A percentile compares a stretch with the other conserved stretches of the same genome.
These are phyloP conservation scores for Termitomyces sp. DNA, from an alignment of 768 basidiomycete species.

Conservation along the genomic window DNA sequence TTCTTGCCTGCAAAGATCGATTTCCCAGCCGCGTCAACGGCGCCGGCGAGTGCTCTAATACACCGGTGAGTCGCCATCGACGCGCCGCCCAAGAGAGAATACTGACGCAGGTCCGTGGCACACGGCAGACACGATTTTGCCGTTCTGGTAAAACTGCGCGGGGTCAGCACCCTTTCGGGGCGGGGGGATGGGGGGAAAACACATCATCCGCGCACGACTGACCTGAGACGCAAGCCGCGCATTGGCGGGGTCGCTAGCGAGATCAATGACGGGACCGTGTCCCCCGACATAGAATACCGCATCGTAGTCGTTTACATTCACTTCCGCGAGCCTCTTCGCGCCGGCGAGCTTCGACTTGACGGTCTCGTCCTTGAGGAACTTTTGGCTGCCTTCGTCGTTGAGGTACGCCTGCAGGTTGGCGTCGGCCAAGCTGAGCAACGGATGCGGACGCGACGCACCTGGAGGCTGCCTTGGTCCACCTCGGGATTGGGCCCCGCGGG, in stretches of 20 bases:
- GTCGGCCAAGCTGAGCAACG: neutral
- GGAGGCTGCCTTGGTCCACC: conserved; percentile 49
- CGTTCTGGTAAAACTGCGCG: conserved; percentile 58
- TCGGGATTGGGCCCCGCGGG: conserved; percentile 67
- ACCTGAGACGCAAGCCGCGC: conserved; percentile 53
- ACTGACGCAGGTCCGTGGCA: conserved; percentile 78
- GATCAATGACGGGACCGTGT: conserved; percentile 72
- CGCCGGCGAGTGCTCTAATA: conserved; percentile 53
- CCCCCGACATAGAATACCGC: conserved; percentile 79
- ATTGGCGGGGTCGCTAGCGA: conserved; percentile 51
- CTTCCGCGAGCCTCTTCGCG: conserved; percentile 56
- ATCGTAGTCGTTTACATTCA: conserved; percentile 56
- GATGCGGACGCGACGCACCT: conserved; percentile 32
- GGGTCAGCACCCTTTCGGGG: neutral
- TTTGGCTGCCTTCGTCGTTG: conserved; percentile 45
- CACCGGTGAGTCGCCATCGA: neutral
- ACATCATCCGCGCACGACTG: conserved; percentile 12
- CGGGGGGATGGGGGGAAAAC: too few species aligned
- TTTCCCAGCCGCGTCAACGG: conserved; percentile 46
- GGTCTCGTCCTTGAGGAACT: conserved; percentile 53
- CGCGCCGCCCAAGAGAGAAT: too few species aligned
- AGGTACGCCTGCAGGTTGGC: conserved; percentile 32
- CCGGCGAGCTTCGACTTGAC: conserved; percentile 46
- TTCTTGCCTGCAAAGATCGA: conserved; percentile 58
- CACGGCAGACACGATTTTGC: conserved; percentile 65